Percentiles rank a stretch among this genome's conserved stretches.
These are phyloP conservation scores for Hypomyces rosellus DNA, from an alignment of 2,329 filamentous ascomycete genomes.

Conservation along the genomic window DNA sequence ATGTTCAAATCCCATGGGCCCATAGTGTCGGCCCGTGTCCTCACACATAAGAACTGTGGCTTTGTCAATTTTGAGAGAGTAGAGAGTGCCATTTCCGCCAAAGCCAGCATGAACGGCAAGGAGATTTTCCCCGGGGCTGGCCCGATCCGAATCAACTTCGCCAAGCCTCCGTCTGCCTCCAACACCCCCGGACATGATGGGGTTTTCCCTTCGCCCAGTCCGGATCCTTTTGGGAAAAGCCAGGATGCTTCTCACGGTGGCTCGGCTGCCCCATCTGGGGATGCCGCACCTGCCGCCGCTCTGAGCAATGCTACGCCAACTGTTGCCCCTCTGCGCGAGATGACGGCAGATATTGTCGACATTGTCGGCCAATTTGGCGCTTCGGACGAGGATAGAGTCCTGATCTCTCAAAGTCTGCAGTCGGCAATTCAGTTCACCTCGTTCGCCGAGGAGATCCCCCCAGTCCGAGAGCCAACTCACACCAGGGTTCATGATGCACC, in stretches of 20 bases:
- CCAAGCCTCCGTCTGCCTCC: slow-evolving; percentile 86
- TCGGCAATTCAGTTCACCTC: slow-evolving; percentile 66
- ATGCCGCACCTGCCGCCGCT: slow-evolving; percentile 28
- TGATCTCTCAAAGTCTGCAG: slow-evolving; percentile 68
- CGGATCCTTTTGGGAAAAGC: slow-evolving; percentile 67
- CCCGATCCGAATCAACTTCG: slow-evolving; percentile 92
- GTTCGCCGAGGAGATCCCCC: slow-evolving; percentile 79
- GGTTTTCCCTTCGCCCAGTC: slow-evolving; percentile 83
- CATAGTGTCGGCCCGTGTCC: slow-evolving; percentile 83
- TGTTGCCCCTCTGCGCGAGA: slow-evolving; percentile 67
- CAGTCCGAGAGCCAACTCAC: slow-evolving; percentile 81
- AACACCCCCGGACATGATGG: slow-evolving; percentile 86
- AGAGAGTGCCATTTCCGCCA: slow-evolving; percentile 86
- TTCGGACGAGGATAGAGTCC: slow-evolving; percentile 65
- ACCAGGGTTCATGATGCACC: slow-evolving; percentile 88
- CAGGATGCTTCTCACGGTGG: slow-evolving; percentile 37
- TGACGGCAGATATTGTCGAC: slow-evolving; percentile 73
- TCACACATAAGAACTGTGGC: slow-evolving; percentile 98
- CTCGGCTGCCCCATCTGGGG: slow-evolving; percentile 26
- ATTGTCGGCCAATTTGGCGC: slow-evolving; percentile 90
- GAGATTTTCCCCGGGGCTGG: slow-evolving; percentile 97
- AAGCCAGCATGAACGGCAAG: slow-evolving; percentile 84
- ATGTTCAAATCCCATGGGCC: slow-evolving; percentile 93
- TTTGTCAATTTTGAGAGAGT: slow-evolving; percentile 96
- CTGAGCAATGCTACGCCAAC: slow-evolving; percentile 46